These are phyloP conservation scores for Claviceps quebecensis DNA, from an alignment of 2,329 filamentous ascomycete species.

Conservation along the genomic window DNA sequence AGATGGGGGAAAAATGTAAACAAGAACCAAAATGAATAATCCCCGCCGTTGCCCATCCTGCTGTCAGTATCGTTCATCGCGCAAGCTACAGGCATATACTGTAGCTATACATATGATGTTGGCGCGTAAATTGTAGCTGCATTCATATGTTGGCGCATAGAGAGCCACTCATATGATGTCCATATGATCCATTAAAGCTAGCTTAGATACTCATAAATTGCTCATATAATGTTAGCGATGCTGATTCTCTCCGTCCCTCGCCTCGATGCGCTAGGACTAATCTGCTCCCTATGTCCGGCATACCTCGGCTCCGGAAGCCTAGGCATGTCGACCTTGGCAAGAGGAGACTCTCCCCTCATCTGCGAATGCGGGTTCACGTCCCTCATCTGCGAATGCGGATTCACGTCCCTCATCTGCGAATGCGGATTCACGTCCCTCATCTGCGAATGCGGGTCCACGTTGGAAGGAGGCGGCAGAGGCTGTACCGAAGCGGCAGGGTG, in stretches of 20 bases:
- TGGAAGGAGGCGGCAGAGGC: constrained; percentile 12
- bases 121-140: no score
- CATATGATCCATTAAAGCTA: no score
- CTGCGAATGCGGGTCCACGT: constrained; percentile 10
- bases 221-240: constrained; percentile 26
- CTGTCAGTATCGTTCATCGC: no score
- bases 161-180: no score
- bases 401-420: constrained; percentile 16
- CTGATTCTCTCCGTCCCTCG: constrained; percentile 20
- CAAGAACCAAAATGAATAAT: not conserved
- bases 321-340: constrained; percentile 14
- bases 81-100: no score
- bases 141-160: no score
- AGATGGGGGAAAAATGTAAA: not conserved
- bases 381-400: no score
- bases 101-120: no score
- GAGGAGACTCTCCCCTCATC: constrained; percentile 19
- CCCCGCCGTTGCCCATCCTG: no score
- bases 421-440: constrained; percentile 9
- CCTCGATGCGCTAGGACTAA: constrained; percentile 14
- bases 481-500: constrained; percentile 13
- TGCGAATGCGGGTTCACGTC: no score
- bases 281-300: constrained; percentile 14
- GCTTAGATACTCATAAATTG: no score
- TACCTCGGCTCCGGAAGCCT: constrained; percentile 18